phyloP scores from a whole-genome alignment of 371 early-diverging fungal genomes.

The Syncephalis fuscata region DNA sequence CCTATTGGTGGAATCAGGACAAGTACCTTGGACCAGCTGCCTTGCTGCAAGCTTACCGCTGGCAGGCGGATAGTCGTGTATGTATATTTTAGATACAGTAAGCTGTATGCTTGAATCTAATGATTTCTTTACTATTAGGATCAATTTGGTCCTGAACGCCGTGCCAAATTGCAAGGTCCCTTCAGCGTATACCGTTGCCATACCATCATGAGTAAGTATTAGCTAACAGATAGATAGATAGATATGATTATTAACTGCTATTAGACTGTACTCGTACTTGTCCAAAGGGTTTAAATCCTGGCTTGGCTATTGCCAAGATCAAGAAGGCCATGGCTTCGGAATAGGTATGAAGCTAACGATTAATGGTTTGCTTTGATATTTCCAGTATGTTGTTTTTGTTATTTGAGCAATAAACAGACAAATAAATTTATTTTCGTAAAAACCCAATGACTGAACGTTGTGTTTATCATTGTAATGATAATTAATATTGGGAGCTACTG shows the following conservation, averaged over 20 bases:
- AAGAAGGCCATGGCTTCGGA: slow-evolving; percentile 84
- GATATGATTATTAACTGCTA: slow-evolving; percentile 3
- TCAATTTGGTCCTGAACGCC: slow-evolving; percentile 76
- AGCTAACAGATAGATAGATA: slow-evolving; percentile 2
- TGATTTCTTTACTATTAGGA: slow-evolving; percentile 18
- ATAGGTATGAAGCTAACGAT: no score
- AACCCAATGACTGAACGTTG: no score
- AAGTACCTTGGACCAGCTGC: slow-evolving; percentile 93
- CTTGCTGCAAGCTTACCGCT: slow-evolving; percentile 93
- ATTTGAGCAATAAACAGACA: no score
- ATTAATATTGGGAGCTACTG: no score
- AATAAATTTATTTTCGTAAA: no score
- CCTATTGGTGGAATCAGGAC: slow-evolving; percentile 95
- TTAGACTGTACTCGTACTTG: slow-evolving; percentile 80
- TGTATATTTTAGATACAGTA: no score
- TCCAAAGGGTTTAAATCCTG: slow-evolving; percentile 95
- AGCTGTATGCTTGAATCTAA: no score
- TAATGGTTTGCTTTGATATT: no score
- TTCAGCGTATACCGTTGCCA: slow-evolving; percentile 96
- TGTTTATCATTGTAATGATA: no score
- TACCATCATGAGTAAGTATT: slow-evolving; percentile 71
- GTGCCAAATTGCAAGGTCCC: slow-evolving; percentile 79
- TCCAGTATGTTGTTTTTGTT: no score
- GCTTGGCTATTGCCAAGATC: slow-evolving; percentile 87
- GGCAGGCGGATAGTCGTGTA: slow-evolving; percentile 88